Evolutionary conservation across 768 basidiomycete genomes (phyloP), one percentile per base, ranked within the genome.

Genomic region (Pleurotus citrinopileatus): DNA sequence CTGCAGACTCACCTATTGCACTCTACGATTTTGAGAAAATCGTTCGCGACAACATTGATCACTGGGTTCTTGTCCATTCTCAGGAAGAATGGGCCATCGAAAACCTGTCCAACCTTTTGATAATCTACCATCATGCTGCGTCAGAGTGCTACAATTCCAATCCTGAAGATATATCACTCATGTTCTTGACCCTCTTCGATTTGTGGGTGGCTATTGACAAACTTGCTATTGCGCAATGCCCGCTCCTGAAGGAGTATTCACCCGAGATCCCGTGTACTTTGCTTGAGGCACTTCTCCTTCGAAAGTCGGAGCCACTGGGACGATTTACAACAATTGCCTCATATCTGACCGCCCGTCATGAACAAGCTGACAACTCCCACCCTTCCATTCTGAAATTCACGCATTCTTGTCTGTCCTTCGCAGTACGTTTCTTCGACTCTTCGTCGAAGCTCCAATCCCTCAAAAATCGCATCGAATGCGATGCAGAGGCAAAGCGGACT

Each of bases 161-260:
- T 40, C 71, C 76, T 6, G 75, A 78, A 54, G 59, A 66, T 26
- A 34, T 65, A 3, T 80, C 78, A 0, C 51, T 73, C 2, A 75
- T 82, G 70, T 56, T 81, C 37, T 60, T 82, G 42, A 74, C 74
- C 3, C 55, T 73, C 27, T 59, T 80, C 20, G 73, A 79, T 27
- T 66, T 82, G 15, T 82, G 81, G 80, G 65, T 76, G 1, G 75
- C 72, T 0, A 63, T 81, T 4, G 80, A 82, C 57, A 67, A 57
- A 22, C 27, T 74, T 12, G 67, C 62, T 2, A 60, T 73, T 17
- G 36, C 34, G 15, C 61, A 67, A 20, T 61, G 64, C 32, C 74
- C 80, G 2, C 65, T 80, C 8, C 61, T 82, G 4, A 38, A 37
- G 0, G 62, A 73, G 3, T 82, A 78, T 52, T 74, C 77, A 9